A percentile compares a stretch with the other conserved stretches of the same genome.
Evolutionary conservation across 192 early-diverging fungal species (phyloP).

Genomic region (Endogone sp.): DNA sequence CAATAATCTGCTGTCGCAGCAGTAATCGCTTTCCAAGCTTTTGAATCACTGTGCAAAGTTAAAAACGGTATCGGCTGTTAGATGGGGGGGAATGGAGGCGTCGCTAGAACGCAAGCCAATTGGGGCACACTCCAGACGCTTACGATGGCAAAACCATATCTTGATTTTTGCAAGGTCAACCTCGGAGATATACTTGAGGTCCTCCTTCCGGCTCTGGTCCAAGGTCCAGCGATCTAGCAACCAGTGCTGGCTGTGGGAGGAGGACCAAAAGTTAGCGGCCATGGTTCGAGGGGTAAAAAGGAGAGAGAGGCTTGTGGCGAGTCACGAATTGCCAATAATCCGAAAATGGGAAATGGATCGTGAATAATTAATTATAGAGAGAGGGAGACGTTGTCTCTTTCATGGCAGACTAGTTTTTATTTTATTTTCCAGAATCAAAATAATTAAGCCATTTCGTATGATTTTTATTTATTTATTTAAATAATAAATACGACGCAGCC

Average conservation of each 20-base stretch:
- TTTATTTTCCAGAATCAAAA: too few species aligned
- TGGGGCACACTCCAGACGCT: too few species aligned
- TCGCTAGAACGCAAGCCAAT: slow-evolving; percentile 6
- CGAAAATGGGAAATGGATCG: too few species aligned
- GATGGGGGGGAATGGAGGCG: slow-evolving; percentile 13
- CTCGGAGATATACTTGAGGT: slow-evolving; percentile 49
- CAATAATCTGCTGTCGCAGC: slow-evolving; percentile 77
- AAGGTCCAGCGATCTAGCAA: slow-evolving; percentile 49
- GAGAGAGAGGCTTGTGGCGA: too few species aligned
- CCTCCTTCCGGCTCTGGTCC: slow-evolving; percentile 43
- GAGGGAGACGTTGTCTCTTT: too few species aligned
- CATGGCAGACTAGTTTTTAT: too few species aligned
- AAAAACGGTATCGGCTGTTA: slow-evolving; percentile 1
- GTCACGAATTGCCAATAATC: too few species aligned
- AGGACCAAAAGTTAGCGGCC: slow-evolving; percentile 75
- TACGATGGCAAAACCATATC: slow-evolving; percentile 64
- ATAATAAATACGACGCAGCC: too few species aligned
- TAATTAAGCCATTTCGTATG: too few species aligned
- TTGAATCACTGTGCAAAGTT: slow-evolving; percentile 59
- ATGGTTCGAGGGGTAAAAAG: slow-evolving; percentile 39
- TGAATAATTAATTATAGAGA: too few species aligned
- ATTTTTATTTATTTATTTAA: too few species aligned
- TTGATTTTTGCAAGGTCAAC: slow-evolving; percentile 52
- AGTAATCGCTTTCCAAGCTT: slow-evolving; percentile 67
- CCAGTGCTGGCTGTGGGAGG: slow-evolving; percentile 68